Evolutionary conservation across 139 green algal species (phyloP), one percentile per base, ranked within the genome.

Genomic region (Ettlia oleoabundans): DNA sequence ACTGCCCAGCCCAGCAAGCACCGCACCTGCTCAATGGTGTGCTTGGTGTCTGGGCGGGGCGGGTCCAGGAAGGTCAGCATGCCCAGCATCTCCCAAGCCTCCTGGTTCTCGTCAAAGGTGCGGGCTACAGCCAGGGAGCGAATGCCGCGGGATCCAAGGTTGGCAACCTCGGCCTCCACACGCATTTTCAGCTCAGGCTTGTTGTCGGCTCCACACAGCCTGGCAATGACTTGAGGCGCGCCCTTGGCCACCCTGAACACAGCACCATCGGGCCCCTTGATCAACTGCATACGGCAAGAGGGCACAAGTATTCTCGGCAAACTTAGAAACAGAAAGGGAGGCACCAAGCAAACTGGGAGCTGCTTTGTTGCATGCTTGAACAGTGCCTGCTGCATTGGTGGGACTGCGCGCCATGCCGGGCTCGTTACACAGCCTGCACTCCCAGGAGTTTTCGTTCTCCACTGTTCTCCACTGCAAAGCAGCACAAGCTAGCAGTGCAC

Each of bases 1-100:
- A n/a, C n/a, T n/a, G n/a, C n/a, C n/a, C n/a, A n/a, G n/a, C n/a
- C n/a, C n/a, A n/a, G n/a, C n/a, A n/a, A n/a, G 1, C 40, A 4
- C 24, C 75, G 7, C 58, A 41, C 75, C 75, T 82, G 70, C 75
- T 95, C 83, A 52, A 97, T 93, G 42, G 94, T 97, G 41, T 77
- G 64, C 84, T 93, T 94, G 74, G 93, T 96, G 87, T 98, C 94
- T 38, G 89, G 89, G 38, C 94, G 88, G 6, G 94, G 95, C 4
- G 94, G 94, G 83, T 98, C 94, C 74, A 98, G 87, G 84, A 98
- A 95, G 63, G 94, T 95, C 10, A 98, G 85, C 62, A 97, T 88
- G 72, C 94, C 94, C 62, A 95, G 64, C 81, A 98, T 87, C 47
- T 89, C 79, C 90, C 89, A 95, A 61, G 83, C 80, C 61, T 86